Conservation (phyloP, 2,329 filamentous ascomycete genomes). For the Alternaria alternata region DNA sequence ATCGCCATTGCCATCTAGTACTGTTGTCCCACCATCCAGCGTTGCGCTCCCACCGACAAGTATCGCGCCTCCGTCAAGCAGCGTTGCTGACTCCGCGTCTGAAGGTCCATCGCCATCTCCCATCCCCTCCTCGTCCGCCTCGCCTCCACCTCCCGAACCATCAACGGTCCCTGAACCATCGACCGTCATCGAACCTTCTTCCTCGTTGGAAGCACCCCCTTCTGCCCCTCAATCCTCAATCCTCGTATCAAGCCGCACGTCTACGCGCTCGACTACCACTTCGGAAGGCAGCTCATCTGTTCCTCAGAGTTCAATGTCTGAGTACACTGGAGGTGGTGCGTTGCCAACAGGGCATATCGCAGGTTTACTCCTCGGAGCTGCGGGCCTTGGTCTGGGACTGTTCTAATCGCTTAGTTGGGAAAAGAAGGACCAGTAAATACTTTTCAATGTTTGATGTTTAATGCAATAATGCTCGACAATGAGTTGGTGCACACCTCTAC, state of each 20-base stretch:
- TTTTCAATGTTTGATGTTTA: conserved; percentile 12
- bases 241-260: conserved; percentile 18
- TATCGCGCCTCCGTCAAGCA: conserved; percentile 29
- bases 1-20: conserved; percentile 16
- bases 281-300: conserved; percentile 9
- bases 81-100: conserved; percentile 32
- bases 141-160: background rate
- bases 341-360: conserved; percentile 25
- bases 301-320: conserved; percentile 10
- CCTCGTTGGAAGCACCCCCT: background rate
- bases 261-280: conserved; percentile 16
- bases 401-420: conserved; percentile 16
- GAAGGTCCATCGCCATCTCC: conserved; percentile 22
- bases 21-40: conserved; percentile 14
- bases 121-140: conserved; percentile 1
- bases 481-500: conserved; percentile 2
- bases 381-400: conserved; percentile 34
- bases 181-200: background rate
- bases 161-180: conserved; percentile 3
- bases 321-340: conserved; percentile 29
- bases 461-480: background rate
- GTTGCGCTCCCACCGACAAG: conserved; percentile 4
- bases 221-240: background rate
- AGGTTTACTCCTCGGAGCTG: conserved; percentile 34
- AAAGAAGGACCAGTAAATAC: background rate